Conservation (phyloP, 768 basidiomycete genomes). For the Suillus alpinus region DNA sequence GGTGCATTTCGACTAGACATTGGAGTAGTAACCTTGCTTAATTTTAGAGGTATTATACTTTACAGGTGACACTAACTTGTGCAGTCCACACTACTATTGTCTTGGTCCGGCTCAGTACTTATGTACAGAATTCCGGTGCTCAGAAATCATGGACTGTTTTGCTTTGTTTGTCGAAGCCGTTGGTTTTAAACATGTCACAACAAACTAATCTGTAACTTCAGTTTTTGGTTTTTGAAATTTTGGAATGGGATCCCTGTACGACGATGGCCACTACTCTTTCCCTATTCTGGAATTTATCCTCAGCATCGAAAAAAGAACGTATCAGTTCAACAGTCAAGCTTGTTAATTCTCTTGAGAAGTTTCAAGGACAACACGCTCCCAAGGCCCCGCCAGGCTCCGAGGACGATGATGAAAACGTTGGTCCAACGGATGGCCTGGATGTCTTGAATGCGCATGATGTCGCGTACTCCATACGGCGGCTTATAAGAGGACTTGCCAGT, state of each 20-base stretch:
- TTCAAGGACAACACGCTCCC: slow-evolving; percentile 64
- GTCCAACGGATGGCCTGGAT: slow-evolving; percentile 53
- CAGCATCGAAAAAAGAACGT: slow-evolving; percentile 73
- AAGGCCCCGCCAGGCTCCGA: slow-evolving; percentile 33
- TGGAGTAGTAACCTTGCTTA: not conserved
- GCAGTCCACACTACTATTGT: not conserved
- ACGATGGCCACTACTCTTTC: slow-evolving; percentile 84
- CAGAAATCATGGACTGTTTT: not conserved
- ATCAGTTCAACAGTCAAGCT: slow-evolving; percentile 86
- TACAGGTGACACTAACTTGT: not conserved
- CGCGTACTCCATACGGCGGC: slow-evolving; percentile 83
- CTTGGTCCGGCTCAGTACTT: not conserved
- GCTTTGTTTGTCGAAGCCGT: not conserved
- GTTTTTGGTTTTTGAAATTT: slow-evolving; percentile 10
- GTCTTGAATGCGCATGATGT: slow-evolving; percentile 84
- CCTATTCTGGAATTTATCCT: slow-evolving; percentile 92
- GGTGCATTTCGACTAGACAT: slow-evolving; percentile 55
- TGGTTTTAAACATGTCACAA: slow-evolving; percentile 24
- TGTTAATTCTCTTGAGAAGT: slow-evolving; percentile 75
- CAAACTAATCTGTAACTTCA: slow-evolving; percentile 17
- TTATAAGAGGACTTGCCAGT: slow-evolving; percentile 86
- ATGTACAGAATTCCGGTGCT: not conserved
- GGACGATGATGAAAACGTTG: slow-evolving; percentile 43
- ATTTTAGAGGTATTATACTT: not conserved
- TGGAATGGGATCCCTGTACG: not conserved